These are phyloP conservation scores for Hymenoscyphus infarciens DNA, from an alignment of 2,329 filamentous ascomycete species.

Conservation along the genomic window DNA sequence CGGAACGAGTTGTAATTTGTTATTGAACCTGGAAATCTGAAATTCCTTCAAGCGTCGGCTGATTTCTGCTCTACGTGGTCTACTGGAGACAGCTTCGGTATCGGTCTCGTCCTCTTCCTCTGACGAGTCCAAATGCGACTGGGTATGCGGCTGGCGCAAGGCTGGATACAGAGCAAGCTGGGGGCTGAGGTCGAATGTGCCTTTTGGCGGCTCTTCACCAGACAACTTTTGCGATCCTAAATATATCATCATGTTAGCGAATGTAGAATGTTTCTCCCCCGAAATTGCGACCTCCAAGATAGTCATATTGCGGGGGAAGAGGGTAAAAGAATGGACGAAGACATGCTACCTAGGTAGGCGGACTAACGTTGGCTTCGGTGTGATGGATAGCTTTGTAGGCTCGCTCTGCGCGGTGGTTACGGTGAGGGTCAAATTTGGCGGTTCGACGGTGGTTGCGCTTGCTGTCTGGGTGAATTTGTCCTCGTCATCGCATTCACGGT, in stretches of 20 bases:
- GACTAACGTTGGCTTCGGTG: not conserved
- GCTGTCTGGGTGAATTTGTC: not conserved
- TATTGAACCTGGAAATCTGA: not conserved
- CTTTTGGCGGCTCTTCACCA: not conserved
- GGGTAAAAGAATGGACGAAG: not conserved
- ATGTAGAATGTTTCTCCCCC: not conserved
- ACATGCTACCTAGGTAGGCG: not conserved
- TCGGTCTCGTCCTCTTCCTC: not conserved
- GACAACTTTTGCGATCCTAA: not conserved
- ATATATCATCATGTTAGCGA: slow-evolving; percentile 1
- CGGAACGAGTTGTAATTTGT: not conserved
- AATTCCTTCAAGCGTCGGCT: not conserved
- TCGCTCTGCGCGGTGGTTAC: not conserved
- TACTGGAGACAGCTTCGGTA: not conserved
- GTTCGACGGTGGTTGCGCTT: not conserved
- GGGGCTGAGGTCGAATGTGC: not conserved
- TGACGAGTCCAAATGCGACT: not conserved
- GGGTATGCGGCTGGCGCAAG: not conserved
- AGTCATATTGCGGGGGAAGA: not conserved
- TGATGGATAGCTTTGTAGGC: not conserved
- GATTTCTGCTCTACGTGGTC: not conserved
- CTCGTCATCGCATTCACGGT: not conserved
- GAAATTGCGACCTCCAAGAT: not conserved
- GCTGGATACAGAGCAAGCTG: not conserved
- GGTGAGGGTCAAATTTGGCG: not conserved